Evolutionary conservation across 441 rosid genomes (phyloP).

Genomic region (Gossypium schwendimanii): DNA sequence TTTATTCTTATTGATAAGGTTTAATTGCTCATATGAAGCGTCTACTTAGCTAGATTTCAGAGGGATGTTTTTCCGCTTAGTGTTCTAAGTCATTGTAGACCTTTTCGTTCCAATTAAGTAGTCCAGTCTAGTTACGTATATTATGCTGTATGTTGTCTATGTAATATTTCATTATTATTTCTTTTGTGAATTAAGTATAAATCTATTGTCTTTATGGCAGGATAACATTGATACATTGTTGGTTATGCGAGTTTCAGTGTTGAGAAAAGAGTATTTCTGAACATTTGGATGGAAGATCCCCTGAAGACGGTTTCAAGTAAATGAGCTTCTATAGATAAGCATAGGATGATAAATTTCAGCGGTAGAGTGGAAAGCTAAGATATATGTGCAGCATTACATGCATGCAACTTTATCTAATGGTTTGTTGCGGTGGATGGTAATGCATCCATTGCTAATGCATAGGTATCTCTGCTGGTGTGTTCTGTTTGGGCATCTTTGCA

Average conservation of each 20-base stretch:
- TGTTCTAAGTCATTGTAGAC: not conserved
- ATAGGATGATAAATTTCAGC: conserved; percentile 5
- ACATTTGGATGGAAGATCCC: not conserved
- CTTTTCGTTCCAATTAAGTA: not conserved
- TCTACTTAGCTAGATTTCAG: not conserved
- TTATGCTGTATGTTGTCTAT: not conserved
- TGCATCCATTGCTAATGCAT: conserved; percentile 42
- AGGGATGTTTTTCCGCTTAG: not conserved
- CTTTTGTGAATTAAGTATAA: not conserved
- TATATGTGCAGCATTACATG: conserved; percentile 7
- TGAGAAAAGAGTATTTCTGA: conserved; percentile 2
- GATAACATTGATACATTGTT: conserved; percentile 6
- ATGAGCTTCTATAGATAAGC: not conserved
- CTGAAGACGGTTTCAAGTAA: conserved; percentile 15
- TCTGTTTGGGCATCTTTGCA: conserved; percentile 32
- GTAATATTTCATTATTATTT: not conserved
- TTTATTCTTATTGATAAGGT: not conserved
- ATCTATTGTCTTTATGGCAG: conserved; percentile 25
- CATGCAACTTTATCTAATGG: conserved; percentile 12
- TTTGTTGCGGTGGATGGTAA: conserved; percentile 22
- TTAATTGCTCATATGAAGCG: not conserved
- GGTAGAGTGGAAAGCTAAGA: conserved; percentile 13
- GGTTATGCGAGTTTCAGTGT: not conserved
- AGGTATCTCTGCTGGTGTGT: conserved; percentile 39
- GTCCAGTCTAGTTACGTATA: not conserved